These are phyloP conservation scores for Helotiales sp. DNA, from an alignment of 2,329 filamentous ascomycete genomes.

Conservation along the genomic window DNA sequence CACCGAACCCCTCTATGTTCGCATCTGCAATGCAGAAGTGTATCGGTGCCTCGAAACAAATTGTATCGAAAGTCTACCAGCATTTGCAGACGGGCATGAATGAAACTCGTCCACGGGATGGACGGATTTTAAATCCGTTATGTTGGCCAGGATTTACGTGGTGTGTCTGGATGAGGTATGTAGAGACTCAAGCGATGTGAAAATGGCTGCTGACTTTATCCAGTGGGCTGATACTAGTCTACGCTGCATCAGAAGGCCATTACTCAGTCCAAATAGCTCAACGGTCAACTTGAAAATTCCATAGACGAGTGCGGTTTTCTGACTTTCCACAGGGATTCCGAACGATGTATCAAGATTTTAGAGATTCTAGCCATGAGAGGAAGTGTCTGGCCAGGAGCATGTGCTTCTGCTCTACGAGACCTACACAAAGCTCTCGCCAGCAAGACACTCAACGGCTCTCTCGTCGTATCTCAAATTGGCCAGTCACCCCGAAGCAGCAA, in stretches of 20 bases:
- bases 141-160: conserved; percentile 55
- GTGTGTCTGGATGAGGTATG: conserved; percentile 52
- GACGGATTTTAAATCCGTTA: conserved; percentile 36
- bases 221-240: conserved; percentile 50
- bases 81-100: conserved; percentile 18
- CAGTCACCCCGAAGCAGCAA: background rate
- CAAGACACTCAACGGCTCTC: background rate
- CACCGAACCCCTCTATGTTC: conserved; percentile 47
- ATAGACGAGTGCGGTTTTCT: too few species aligned
- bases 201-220: background rate
- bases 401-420: conserved; percentile 46
- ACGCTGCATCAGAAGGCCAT: conserved; percentile 50
- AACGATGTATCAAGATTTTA: conserved; percentile 40
- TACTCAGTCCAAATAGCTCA: conserved; percentile 21
- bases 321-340: conserved; percentile 33
- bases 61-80: conserved; percentile 46
- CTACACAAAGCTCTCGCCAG: conserved; percentile 32
- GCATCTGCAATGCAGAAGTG: conserved; percentile 52
- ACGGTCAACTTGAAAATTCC: background rate
- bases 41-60: conserved; percentile 50
- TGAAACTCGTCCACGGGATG: conserved; percentile 10
- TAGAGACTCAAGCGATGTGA: background rate
- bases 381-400: conserved; percentile 47
- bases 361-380: conserved; percentile 44
- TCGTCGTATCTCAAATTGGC: background rate